A percentile compares a stretch with the other conserved stretches of the same genome.
phyloP scores from a whole-genome alignment of 345 rosid species.

The Melaleuca quinquenervia region DNA sequence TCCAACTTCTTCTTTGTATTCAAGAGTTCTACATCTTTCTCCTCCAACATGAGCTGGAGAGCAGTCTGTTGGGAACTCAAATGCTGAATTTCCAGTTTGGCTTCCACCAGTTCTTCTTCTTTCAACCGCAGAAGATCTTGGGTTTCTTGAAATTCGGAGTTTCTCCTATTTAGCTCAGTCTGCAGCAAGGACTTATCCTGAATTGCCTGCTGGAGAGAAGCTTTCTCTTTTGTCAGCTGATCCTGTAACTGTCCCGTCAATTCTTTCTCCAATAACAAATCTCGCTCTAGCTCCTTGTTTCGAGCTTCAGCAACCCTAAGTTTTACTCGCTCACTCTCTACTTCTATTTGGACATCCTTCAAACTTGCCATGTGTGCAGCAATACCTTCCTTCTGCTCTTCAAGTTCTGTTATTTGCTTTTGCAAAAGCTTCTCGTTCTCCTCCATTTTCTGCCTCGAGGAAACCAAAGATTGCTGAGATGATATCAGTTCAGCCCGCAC shows the following conservation, averaged over 20 bases:
- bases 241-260: conserved; percentile 35
- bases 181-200: conserved; percentile 34
- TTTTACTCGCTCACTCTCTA: conserved; percentile 59
- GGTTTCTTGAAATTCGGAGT: conserved; percentile 39
- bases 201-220: conserved; percentile 41
- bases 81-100: conserved; percentile 72
- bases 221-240: conserved; percentile 45
- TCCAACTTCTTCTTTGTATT: conserved; percentile 43
- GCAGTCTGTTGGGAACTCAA: conserved; percentile 66
- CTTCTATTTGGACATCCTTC: conserved; percentile 59
- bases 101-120: conserved; percentile 70
- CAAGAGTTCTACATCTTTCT: conserved; percentile 51
- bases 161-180: conserved; percentile 38
- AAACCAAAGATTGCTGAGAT: conserved; percentile 58
- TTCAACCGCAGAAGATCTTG: conserved; percentile 41
- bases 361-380: conserved; percentile 47
- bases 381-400: conserved; percentile 53
- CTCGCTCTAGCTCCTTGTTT: conserved; percentile 50
- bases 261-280: conserved; percentile 38
- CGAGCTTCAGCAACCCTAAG: conserved; percentile 59
- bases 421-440: conserved; percentile 43
- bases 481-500: conserved; percentile 65
- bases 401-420: conserved; percentile 41
- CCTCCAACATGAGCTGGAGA: conserved; percentile 44
- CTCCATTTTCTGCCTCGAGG: conserved; percentile 51